Base-by-base conservation (phyloP, 1,284 basidiomycete species). In the Peniophora sp. region DNA sequence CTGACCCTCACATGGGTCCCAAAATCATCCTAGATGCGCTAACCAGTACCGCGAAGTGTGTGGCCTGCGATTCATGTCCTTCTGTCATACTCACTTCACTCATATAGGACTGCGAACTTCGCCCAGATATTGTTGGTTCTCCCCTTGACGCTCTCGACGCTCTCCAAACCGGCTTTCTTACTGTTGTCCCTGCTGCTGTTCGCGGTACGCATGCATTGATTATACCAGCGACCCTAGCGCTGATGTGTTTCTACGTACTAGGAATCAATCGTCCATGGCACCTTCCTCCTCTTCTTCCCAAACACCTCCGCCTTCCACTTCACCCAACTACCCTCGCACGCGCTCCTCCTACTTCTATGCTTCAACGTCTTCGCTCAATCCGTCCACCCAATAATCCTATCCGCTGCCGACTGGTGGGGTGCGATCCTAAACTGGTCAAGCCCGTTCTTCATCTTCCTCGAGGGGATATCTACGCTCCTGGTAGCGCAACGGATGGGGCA, bases 71-170 rank as follows among this genome's bases (percentile, higher is more conserved):
- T 47, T 34, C 35, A 36, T 20, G 50, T 51, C n/a, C 34, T 46
- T 18, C 51, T 15, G 34, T 23, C 20, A n/a, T 35, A 34, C 35
- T 42, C 44, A 36, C n/a, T 20, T 36, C 15, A 22, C n/a, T 35
- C 47, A 48, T 55, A 50, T 61, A 87, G 86, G 62, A 68, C 87
- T 52, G 86, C 83, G 8, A 90, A 86, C 41, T 85, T 80, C 54
- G 60, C 85, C 34, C 88, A 92, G 64, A 88, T 92, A 56, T 72
- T 93, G 51, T 77, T 92, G 24, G 92, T 86, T 67, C 78, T 93
- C 48, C 90, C 91, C 1, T 72, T 93, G 52, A 91, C 84, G 37
- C 75, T 87, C 58, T 88, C 84, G 53, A 92, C 86, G 3, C 75
- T 93, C 54, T 87, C 86, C 39, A 83, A 79, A 23, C 74, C 84